Evolutionary conservation across 306 rosid species (phyloP), one percentile per base, ranked within the genome.

Genomic region (Alnus glutinosa): DNA sequence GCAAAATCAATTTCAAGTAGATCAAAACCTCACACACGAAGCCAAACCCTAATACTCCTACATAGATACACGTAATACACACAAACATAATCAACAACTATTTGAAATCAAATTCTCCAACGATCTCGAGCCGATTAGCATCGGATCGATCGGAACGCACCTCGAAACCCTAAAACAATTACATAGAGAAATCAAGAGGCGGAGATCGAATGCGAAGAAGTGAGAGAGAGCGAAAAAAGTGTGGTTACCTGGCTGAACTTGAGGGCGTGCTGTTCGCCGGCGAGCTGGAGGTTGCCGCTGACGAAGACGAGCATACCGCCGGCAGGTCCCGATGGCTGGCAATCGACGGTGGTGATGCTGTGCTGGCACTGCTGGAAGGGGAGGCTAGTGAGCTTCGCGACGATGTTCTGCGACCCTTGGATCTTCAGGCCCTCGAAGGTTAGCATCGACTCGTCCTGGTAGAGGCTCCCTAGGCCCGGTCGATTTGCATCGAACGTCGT

Each of bases 361-460:
- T 95, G 99, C 77, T 88, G 87, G 83, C 98, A 95, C 92, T 95
- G 98, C 80, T 93, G 92, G 80, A 95, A 95, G 9, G 99, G 99
- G 30, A 95, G 96, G 61, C 86, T 68, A 14, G 93, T 81, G 79
- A 95, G 98, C 79, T 95, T 95, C 16, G 91, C 88, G 3, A 93
- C 93, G 55, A 95, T 95, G 85, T 81, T 88, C 48, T 76, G 91
- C 0, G 96, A 19, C 3, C 99, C 98, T 54, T 83, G 97, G 83
- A 90, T 89, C 92, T 95, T 91, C 92, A 93, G 92, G 39, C 98
- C 99, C 55, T 95, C 99, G 82, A 95, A 95, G 15, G 97, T 83
- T 69, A 93, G 88, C 99, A 95, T 93, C 6, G 99, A 95, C 28
- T 68, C 87, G 0, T 92, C 97, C 69, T 95, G 97, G 69, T 92